Evolutionary conservation across 257 asterid species (phyloP).

Genomic region (Solanum chmielewskii): DNA sequence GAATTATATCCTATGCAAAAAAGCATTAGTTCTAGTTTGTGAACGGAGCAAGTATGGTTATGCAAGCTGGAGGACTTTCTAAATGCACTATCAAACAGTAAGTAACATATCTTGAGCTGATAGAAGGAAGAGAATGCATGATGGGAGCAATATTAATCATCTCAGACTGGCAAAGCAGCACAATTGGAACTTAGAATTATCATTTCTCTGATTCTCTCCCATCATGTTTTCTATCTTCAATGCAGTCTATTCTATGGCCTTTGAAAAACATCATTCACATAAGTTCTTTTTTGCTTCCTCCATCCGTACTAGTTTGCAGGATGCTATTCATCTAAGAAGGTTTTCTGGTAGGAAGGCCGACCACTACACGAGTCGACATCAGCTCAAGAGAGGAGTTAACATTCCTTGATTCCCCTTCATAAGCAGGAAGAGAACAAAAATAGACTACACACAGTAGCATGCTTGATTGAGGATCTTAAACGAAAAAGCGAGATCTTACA

Average conservation of each 20-base stretch:
- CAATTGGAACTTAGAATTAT: not conserved
- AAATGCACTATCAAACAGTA: not conserved
- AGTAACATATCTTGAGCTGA: not conserved
- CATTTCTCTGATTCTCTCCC: not conserved
- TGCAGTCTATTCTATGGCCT: not conserved
- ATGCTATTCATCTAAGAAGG: not conserved
- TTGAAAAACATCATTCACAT: not conserved
- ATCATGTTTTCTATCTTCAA: not conserved
- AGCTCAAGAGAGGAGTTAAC: conserved; percentile 1
- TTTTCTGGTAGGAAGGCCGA: not conserved
- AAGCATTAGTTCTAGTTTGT: not conserved
- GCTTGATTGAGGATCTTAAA: not conserved
- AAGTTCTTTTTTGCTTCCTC: not conserved
- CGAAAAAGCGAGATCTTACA: not conserved
- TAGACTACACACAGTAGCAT: not conserved
- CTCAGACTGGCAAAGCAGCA: not conserved
- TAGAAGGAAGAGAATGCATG: not conserved
- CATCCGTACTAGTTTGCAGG: not conserved
- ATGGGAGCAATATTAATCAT: not conserved
- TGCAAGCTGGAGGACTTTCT: not conserved
- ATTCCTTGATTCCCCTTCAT: conserved; percentile 10
- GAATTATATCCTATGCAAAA: not conserved
- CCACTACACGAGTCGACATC: not conserved
- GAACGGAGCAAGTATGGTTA: not conserved
- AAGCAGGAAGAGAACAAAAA: conserved; percentile 6